These are phyloP conservation scores for Casuarina glauca DNA, from an alignment of 306 rosid genomes.

Conservation along the genomic window DNA sequence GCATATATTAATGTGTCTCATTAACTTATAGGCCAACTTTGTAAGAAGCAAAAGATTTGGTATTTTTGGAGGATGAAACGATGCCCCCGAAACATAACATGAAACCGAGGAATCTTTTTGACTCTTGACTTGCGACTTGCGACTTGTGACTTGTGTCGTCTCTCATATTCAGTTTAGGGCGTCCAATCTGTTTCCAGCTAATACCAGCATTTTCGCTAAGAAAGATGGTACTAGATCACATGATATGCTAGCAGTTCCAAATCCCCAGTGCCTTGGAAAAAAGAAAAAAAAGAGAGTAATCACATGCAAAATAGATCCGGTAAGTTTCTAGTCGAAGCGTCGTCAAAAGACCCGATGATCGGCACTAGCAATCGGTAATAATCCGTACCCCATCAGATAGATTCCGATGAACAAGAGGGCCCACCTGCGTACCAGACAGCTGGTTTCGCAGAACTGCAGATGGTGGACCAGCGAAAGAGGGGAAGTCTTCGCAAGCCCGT, in stretches of 20 bases:
- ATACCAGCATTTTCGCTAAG: not conserved
- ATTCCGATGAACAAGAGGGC: too few relatives aligned
- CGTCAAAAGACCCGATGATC: not conserved
- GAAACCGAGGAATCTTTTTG: not conserved
- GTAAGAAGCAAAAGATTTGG: not conserved
- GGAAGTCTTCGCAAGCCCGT: conserved; percentile 47
- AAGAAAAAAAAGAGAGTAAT: too few relatives aligned
- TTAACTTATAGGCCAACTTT: too few relatives aligned
- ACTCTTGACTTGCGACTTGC: too few relatives aligned
- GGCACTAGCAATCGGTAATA: too few relatives aligned
- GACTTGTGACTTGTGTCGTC: too few relatives aligned
- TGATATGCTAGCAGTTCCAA: not conserved
- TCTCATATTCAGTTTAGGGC: too few relatives aligned
- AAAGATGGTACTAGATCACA: not conserved
- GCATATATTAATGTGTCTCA: too few relatives aligned
- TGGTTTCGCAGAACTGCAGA: not conserved
- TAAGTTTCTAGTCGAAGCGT: not conserved
- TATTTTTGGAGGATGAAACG: not conserved
- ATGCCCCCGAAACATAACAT: not conserved
- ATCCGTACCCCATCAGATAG: too few relatives aligned
- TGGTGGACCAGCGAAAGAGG: not conserved
- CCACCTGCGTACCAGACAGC: not conserved
- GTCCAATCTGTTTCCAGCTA: not conserved
- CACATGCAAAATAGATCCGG: too few relatives aligned
- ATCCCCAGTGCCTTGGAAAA: too few relatives aligned